A percentile compares a stretch with the other conserved stretches of the same genome.
Evolutionary conservation across 805 yeast genomes (phyloP).

Genomic region (Grigorovia jiainica): DNA sequence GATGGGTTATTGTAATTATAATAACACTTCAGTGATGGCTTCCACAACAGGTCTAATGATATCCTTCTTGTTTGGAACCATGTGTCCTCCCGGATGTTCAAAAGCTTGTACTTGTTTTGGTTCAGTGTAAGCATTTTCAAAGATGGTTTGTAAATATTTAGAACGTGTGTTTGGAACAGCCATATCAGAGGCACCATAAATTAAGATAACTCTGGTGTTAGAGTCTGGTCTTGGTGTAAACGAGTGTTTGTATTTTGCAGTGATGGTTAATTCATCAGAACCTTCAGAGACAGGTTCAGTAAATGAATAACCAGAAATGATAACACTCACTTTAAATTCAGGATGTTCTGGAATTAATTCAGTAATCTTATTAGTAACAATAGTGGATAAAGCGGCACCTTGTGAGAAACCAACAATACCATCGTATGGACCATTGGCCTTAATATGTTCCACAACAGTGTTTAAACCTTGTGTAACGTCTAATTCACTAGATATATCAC

Average conservation of each 20-base stretch:
- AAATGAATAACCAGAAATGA: slow-evolving; percentile 60
- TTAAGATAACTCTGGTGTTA: slow-evolving; percentile 49
- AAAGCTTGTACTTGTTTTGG: slow-evolving; percentile 35
- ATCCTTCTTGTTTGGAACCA: slow-evolving; percentile 81
- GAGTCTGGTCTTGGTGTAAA: slow-evolving; percentile 28
- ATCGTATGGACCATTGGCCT: slow-evolving; percentile 68
- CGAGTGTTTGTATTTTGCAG: slow-evolving; percentile 27
- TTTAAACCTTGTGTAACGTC: slow-evolving; percentile 44
- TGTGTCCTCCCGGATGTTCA: slow-evolving; percentile 95
- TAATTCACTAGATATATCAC: slow-evolving; percentile 37
- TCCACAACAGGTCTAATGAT: slow-evolving; percentile 36
- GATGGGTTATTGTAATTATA: background rate
- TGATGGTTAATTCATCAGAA: slow-evolving; percentile 28
- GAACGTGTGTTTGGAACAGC: slow-evolving; percentile 72
- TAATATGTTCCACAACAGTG: slow-evolving; percentile 40
- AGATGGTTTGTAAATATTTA: slow-evolving; percentile 45
- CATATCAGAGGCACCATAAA: slow-evolving; percentile 80
- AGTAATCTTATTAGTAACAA: slow-evolving; percentile 51
- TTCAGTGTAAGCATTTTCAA: slow-evolving; percentile 24
- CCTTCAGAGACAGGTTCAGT: slow-evolving; percentile 29
- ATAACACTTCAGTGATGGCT: slow-evolving; percentile 23
- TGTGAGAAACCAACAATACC: slow-evolving; percentile 91
- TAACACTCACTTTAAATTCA: slow-evolving; percentile 58
- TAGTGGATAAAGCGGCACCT: slow-evolving; percentile 83
- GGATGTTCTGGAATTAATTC: slow-evolving; percentile 39